phyloP scores from a whole-genome alignment of 306 rosid genomes.

The Elaeagnus macrophylla region DNA sequence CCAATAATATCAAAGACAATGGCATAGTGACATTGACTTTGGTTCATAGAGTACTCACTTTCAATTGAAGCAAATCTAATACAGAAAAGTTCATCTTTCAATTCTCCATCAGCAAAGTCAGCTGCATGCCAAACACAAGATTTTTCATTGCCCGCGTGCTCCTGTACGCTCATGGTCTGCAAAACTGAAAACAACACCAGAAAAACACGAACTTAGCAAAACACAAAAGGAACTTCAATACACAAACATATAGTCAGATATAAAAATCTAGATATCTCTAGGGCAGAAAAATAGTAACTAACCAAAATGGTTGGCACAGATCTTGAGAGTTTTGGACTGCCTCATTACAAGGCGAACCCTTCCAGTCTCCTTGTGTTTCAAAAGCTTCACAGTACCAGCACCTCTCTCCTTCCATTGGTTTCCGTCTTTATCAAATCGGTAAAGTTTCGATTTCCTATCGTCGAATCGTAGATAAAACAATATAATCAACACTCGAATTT shows the following conservation, averaged over 20 bases:
- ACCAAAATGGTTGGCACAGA: conserved; percentile 91
- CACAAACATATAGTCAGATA: neutral
- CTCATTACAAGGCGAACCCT: conserved; percentile 84
- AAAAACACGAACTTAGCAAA: neutral
- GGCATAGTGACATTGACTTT: neutral
- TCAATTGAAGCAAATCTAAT: conserved; percentile 89
- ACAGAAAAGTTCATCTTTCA: conserved; percentile 92
- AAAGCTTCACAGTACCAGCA: conserved; percentile 70
- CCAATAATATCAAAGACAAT: neutral
- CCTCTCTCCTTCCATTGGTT: conserved; percentile 93
- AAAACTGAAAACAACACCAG: conserved; percentile 36
- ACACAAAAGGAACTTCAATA: neutral
- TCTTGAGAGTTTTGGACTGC: conserved; percentile 82
- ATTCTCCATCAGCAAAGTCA: conserved; percentile 93
- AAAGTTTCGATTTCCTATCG: conserved; percentile 76
- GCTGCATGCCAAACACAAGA: conserved; percentile 95
- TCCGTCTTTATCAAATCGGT: conserved; percentile 84
- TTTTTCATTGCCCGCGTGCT: conserved; percentile 94
- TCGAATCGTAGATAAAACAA: neutral
- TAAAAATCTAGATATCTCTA: neutral
- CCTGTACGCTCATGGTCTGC: conserved; percentile 72
- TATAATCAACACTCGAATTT: neutral
- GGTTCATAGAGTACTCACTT: conserved; percentile 40
- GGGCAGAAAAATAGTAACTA: neutral
- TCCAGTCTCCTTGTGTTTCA: conserved; percentile 56